These are phyloP conservation scores for Eimeria acervulina DNA, from an alignment of 169 alveolate genomes.

Conservation along the genomic window DNA sequence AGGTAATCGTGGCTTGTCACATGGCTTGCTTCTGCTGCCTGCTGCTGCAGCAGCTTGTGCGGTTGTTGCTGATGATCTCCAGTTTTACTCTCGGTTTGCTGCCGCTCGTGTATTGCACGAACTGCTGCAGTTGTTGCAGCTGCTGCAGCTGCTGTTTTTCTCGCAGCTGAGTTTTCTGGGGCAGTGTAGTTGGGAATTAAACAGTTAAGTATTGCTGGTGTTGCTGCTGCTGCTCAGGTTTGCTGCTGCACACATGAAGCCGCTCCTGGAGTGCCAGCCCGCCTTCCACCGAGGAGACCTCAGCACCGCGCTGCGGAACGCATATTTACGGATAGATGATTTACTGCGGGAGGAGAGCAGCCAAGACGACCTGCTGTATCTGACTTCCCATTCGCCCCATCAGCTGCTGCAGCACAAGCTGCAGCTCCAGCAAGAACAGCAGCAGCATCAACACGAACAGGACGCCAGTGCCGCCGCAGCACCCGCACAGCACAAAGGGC, in stretches of 20 bases:
- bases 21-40: background rate
- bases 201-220: background rate
- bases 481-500: constrained; percentile 54
- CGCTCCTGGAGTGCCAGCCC: constrained; percentile 34
- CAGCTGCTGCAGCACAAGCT: constrained; percentile 43
- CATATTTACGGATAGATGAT: constrained; percentile 73
- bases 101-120: background rate
- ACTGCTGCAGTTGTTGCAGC: background rate
- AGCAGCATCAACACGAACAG: constrained; percentile 24
- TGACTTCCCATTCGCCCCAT: constrained; percentile 41
- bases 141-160: background rate
- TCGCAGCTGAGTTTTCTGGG: background rate
- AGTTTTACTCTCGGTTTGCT: background rate
- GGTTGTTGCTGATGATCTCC: background rate
- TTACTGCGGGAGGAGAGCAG: constrained; percentile 58
- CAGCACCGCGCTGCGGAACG: constrained; percentile 76
- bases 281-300: constrained; percentile 74
- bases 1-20: background rate
- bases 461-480: constrained; percentile 4
- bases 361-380: constrained; percentile 65
- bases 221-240: constrained; percentile 50
- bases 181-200: background rate
- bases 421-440: constrained; percentile 28
- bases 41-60: constrained; percentile 46
- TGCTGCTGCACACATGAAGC: constrained; percentile 74